A percentile compares a stretch with the other conserved stretches of the same genome.
These are phyloP conservation scores for Auricularia sp. DNA, from an alignment of 768 basidiomycete species.

Conservation along the genomic window DNA sequence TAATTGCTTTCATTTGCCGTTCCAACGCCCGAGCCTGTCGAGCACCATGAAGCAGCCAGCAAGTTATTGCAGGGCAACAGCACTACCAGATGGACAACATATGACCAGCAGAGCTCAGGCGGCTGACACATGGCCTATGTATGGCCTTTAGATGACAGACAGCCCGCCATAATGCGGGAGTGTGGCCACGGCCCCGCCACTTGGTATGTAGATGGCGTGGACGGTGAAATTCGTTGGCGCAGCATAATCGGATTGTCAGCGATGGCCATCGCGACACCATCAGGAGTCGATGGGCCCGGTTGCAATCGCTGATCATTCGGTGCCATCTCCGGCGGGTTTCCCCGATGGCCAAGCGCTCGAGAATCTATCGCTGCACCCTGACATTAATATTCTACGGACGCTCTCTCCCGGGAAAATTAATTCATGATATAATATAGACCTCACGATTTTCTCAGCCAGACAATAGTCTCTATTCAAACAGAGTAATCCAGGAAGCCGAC, in stretches of 20 bases:
- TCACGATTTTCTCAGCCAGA: too few relatives aligned
- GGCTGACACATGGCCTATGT: background rate
- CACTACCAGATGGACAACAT: too few relatives aligned
- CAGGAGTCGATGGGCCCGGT: background rate
- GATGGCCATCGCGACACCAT: background rate
- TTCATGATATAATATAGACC: too few relatives aligned
- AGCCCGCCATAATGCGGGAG: too few relatives aligned
- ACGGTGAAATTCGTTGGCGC: background rate
- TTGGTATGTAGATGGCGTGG: background rate
- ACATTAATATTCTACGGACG: too few relatives aligned
- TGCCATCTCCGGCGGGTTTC: background rate
- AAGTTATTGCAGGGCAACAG: too few relatives aligned
- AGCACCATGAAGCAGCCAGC: too few relatives aligned
- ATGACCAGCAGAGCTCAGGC: background rate
- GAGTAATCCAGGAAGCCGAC: background rate
- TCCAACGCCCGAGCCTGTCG: too few relatives aligned
- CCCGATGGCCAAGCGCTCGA: background rate
- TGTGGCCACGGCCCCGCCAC: background rate
- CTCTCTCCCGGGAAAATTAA: too few relatives aligned
- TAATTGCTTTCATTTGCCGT: too few relatives aligned
- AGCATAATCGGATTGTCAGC: background rate
- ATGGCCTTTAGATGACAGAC: background rate
- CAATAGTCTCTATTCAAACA: too few relatives aligned
- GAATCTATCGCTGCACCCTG: too few relatives aligned
- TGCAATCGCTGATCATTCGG: background rate